Conservation (phyloP, 2,329 filamentous ascomycete genomes). For the Madurella fahalii region DNA sequence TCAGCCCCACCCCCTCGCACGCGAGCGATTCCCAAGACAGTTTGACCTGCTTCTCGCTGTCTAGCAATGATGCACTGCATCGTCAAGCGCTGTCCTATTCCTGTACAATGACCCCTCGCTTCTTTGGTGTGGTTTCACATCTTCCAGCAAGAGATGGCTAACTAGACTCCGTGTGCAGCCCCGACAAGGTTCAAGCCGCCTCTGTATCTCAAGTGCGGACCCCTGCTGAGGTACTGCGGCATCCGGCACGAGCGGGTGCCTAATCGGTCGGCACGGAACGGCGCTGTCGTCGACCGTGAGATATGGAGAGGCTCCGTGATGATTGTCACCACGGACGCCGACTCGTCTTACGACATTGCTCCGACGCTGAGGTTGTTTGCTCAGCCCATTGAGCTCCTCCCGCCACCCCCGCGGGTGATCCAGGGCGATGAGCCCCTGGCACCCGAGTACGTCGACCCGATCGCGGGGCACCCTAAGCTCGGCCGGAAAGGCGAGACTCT, state of each 20-base stretch:
- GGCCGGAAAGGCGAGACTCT: conserved; percentile 80
- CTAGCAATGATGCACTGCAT: conserved; percentile 18
- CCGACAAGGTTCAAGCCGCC: conserved; percentile 76
- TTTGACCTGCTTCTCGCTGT: conserved; percentile 19
- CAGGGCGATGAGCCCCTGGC: conserved; percentile 61
- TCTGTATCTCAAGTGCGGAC: conserved; percentile 84
- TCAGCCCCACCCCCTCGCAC: conserved; percentile 17
- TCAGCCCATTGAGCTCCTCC: conserved; percentile 77
- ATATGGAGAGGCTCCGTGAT: conserved; percentile 92
- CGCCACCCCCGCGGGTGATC: conserved; percentile 69
- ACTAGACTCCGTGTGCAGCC: conserved; percentile 31
- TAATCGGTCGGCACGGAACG: conserved; percentile 35
- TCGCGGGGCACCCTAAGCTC: conserved; percentile 81
- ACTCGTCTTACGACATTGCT: conserved; percentile 75
- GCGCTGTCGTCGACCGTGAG: conserved; percentile 54
- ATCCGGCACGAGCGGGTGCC: conserved; percentile 60
- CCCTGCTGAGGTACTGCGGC: conserved; percentile 84
- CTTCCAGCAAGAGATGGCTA: conserved; percentile 8
- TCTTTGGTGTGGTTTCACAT: conserved; percentile 14
- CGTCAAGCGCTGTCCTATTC: conserved; percentile 14
- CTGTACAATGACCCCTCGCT: conserved; percentile 18
- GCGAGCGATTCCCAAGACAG: conserved; percentile 20
- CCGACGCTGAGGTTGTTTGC: conserved; percentile 81
- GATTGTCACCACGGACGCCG: conserved; percentile 85
- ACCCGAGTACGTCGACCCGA: conserved; percentile 81